Evolutionary conservation across 2,329 filamentous ascomycete species (phyloP).

Genomic region (Trichoderma polysporum): DNA sequence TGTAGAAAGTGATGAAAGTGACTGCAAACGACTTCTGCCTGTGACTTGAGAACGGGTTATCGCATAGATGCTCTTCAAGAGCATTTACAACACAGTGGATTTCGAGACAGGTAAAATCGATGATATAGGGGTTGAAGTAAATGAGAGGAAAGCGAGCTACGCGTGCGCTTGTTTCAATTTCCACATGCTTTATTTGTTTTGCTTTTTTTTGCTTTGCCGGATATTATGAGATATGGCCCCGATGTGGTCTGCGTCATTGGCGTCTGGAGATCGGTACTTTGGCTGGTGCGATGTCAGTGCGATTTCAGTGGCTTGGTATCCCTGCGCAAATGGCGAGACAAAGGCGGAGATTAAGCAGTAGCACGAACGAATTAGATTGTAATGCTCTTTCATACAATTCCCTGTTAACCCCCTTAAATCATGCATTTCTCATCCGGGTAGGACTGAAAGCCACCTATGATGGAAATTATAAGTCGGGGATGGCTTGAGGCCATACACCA

Average conservation of each 20-base stretch:
- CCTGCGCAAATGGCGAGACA: slow-evolving; percentile 15
- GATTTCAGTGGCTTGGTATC: slow-evolving; percentile 23
- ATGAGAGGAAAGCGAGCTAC: not conserved
- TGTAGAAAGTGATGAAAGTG: not conserved
- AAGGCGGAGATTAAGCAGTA: not conserved
- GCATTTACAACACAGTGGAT: slow-evolving; percentile 11
- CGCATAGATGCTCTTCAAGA: not conserved
- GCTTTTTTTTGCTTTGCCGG: not conserved
- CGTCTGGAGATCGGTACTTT: slow-evolving; percentile 32
- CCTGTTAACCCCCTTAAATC: not conserved
- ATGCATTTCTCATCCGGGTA: not conserved
- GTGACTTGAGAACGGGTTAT: not conserved
- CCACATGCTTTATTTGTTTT: not conserved
- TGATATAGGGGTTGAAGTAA: not conserved
- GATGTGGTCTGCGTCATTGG: slow-evolving; percentile 36
- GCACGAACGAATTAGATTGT: not conserved
- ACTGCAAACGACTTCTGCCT: not conserved
- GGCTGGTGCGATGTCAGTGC: slow-evolving; percentile 1
- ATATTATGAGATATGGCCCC: slow-evolving; percentile 20
- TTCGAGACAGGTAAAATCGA: not conserved
- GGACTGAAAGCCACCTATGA: not conserved
- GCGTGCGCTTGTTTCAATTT: not conserved
- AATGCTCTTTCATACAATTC: not conserved
- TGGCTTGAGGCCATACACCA: not conserved
- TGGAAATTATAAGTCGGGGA: not conserved